These are phyloP conservation scores for Trypanosoma grayi DNA, from an alignment of 208 protist genomes.

Conservation along the genomic window DNA sequence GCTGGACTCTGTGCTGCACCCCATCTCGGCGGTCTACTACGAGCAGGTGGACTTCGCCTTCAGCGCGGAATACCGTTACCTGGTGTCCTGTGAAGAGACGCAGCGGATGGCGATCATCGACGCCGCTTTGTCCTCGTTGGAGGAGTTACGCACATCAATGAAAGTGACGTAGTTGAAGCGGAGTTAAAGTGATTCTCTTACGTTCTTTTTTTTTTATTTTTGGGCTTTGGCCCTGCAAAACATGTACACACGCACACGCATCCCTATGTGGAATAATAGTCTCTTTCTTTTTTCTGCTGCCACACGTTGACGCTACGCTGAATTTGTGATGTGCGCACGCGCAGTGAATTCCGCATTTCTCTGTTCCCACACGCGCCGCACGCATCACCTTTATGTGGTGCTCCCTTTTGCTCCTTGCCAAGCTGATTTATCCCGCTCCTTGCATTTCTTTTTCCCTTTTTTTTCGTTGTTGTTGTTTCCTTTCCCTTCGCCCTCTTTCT, in stretches of 20 bases:
- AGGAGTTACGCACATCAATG: slow-evolving; percentile 11
- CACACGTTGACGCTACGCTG: too few relatives aligned
- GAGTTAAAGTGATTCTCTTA: not conserved
- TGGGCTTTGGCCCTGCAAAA: too few relatives aligned
- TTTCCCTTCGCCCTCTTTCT: not conserved
- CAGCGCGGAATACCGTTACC: slow-evolving; percentile 39
- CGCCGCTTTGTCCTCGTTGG: slow-evolving; percentile 14
- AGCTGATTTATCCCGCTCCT: not conserved
- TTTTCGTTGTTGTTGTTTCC: not conserved
- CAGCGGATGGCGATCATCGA: slow-evolving; percentile 65
- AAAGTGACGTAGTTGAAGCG: not conserved
- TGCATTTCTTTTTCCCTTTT: slow-evolving; percentile 18
- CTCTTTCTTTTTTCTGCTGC: not conserved
- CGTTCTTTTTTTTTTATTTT: slow-evolving; percentile 7
- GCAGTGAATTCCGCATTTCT: too few relatives aligned
- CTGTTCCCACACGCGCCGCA: too few relatives aligned
- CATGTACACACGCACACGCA: too few relatives aligned
- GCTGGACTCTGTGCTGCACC: slow-evolving; percentile 15
- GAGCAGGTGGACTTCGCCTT: slow-evolving; percentile 56
- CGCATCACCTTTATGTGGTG: too few relatives aligned
- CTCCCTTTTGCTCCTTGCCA: not conserved
- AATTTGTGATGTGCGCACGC: too few relatives aligned
- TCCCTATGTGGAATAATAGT: too few relatives aligned
- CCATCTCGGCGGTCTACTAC: slow-evolving; percentile 27
- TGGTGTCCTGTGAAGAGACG: slow-evolving; percentile 53